Percentiles rank a stretch among this genome's conserved stretches.
Evolutionary conservation across 2,329 filamentous ascomycete genomes (phyloP).

Genomic region (Monosporascus cannonballus): DNA sequence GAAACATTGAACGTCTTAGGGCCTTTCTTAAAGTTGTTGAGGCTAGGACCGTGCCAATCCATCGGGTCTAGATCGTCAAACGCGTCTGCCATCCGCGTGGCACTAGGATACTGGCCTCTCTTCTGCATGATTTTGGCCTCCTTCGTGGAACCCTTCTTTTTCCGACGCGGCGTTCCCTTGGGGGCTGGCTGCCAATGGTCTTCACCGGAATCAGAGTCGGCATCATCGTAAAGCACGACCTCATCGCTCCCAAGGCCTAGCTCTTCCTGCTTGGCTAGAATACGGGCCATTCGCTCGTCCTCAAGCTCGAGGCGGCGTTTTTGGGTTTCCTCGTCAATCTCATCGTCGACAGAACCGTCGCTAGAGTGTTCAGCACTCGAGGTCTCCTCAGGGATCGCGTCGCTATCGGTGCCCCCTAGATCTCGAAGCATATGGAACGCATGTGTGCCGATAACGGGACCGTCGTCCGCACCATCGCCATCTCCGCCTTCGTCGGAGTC

Average conservation of each 20-base stretch:
- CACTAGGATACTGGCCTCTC: slow-evolving; percentile 31
- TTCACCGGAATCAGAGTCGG: slow-evolving; percentile 30
- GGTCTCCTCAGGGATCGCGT: slow-evolving; percentile 23
- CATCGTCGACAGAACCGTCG: slow-evolving; percentile 26
- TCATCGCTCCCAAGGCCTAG: slow-evolving; percentile 56
- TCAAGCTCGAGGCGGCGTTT: slow-evolving; percentile 31
- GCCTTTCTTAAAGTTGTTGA: slow-evolving; percentile 59
- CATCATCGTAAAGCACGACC: slow-evolving; percentile 48
- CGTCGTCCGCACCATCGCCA: slow-evolving; percentile 17
- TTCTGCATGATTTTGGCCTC: slow-evolving; percentile 18
- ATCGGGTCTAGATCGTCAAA: slow-evolving; percentile 76
- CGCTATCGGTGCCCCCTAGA: slow-evolving; percentile 37
- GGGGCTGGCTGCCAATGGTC: slow-evolving; percentile 19
- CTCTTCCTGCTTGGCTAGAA: slow-evolving; percentile 57
- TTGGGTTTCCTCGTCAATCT: slow-evolving; percentile 29
- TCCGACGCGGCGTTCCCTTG: slow-evolving; percentile 18
- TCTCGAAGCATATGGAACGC: slow-evolving; percentile 29
- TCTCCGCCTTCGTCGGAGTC: slow-evolving; percentile 24
- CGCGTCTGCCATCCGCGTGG: slow-evolving; percentile 36
- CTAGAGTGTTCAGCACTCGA: slow-evolving; percentile 20
- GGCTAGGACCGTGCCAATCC: slow-evolving; percentile 69
- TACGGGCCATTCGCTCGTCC: slow-evolving; percentile 56
- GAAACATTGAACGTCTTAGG: slow-evolving; percentile 51
- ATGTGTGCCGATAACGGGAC: slow-evolving; percentile 16
- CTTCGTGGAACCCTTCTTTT: slow-evolving; percentile 21